A percentile compares a stretch with the other conserved stretches of the same genome.
These are phyloP conservation scores for Stagonosporopsis chrysanthemi DNA, from an alignment of 2,329 filamentous ascomycete genomes.

Conservation along the genomic window DNA sequence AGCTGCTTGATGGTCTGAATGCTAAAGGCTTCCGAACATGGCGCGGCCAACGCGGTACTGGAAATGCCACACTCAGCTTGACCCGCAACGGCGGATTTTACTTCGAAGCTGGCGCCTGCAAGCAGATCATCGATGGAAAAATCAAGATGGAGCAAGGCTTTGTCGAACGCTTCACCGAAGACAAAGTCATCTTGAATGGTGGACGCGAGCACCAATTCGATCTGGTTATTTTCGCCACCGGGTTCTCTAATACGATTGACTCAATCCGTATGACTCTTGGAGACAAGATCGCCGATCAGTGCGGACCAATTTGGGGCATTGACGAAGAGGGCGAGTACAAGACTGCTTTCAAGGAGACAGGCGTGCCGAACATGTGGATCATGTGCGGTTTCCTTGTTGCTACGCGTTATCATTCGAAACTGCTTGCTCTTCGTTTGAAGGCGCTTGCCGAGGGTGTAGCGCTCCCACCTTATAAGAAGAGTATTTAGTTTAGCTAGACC, in stretches of 20 bases:
- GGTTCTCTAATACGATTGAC: constrained; percentile 72
- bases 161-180: constrained; percentile 58
- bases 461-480: constrained; percentile 5
- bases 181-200: constrained; percentile 56
- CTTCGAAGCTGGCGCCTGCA: constrained; percentile 70
- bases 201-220: constrained; percentile 65
- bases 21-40: constrained; percentile 16
- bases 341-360: constrained; percentile 17
- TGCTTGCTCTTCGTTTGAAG: constrained; percentile 17
- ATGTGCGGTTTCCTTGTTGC: constrained; percentile 9
- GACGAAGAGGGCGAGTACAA: constrained; percentile 47
- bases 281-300: constrained; percentile 65
- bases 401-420: constrained; percentile 13
- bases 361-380: constrained; percentile 19
- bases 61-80: constrained; percentile 14
- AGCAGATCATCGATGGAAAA: constrained; percentile 68
- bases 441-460: constrained; percentile 12
- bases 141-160: constrained; percentile 64
- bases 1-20: constrained; percentile 15
- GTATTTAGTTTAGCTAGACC: neutral
- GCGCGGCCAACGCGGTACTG: constrained; percentile 19
- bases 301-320: constrained; percentile 56
- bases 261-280: constrained; percentile 68
- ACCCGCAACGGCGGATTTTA: constrained; percentile 67
- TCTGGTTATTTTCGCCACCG: constrained; percentile 62